These are phyloP conservation scores for Papiliotrema terrestris DNA, from an alignment of 1,284 basidiomycete species.

Conservation along the genomic window DNA sequence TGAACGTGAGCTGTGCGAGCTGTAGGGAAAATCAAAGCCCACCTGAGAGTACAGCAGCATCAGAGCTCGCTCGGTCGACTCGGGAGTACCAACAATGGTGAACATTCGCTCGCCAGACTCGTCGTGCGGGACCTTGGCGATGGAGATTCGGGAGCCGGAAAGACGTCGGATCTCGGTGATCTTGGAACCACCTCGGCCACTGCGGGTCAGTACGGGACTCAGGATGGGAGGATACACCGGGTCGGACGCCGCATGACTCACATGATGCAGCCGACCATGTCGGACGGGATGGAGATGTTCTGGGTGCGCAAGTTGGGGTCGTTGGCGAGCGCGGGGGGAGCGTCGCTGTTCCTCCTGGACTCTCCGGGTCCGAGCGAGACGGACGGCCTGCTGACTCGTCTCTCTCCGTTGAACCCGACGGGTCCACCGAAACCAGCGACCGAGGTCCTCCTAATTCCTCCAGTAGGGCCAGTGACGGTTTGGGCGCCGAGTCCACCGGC, in stretches of 20 bases:
- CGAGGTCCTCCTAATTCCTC: constrained; percentile 48
- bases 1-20: neutral
- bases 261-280: constrained; percentile 99
- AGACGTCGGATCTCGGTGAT: constrained; percentile 98
- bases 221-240: neutral
- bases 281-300: constrained; percentile 96
- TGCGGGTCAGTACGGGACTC: constrained; percentile 23
- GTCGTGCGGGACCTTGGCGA: constrained; percentile 97
- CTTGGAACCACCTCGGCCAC: constrained; percentile 91
- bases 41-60: constrained; percentile 95
- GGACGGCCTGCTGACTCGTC: constrained; percentile 17
- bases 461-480: constrained; percentile 49
- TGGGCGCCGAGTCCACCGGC: constrained; percentile 51
- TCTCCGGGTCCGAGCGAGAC: constrained; percentile 11
- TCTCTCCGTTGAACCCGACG: constrained; percentile 26
- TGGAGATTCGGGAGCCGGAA: constrained; percentile 93
- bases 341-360: constrained; percentile 8
- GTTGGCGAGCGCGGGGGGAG: constrained; percentile 47
- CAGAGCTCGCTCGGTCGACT: constrained; percentile 93
- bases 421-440: constrained; percentile 34
- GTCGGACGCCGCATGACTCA: constrained; percentile 18
- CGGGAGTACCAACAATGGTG: constrained; percentile 93
- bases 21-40: constrained; percentile 40
- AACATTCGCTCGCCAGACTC: constrained; percentile 99
- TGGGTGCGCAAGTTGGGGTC: constrained; percentile 85